Base-by-base conservation (phyloP, 1,284 basidiomycete genomes). In the Cutaneotrichosporon sp. region DNA sequence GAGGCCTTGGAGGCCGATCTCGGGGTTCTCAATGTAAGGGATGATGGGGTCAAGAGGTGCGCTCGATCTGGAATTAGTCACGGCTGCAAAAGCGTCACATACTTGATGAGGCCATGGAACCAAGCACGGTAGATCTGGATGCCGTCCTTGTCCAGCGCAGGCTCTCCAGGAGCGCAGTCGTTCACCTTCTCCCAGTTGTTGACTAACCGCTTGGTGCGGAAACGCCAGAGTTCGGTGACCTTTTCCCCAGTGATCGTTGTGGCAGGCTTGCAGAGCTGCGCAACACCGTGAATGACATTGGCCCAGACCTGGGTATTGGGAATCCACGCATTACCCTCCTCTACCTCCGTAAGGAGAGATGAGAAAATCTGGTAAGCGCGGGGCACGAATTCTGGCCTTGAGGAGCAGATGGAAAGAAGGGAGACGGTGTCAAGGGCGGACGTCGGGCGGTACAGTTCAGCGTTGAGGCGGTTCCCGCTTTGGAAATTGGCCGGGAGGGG, bases 321-420 rank as follows among this genome's bases (percentile, higher is more conserved):
- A 12, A 56, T 24, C n/a, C 48, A 26, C 3, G 32, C 41, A 8
- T 39, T 12, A 3, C 64, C 63, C 0, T 51, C 50, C 19, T 55
- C 39, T n/a, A 61, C 57, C 20, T 71, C 70, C 6, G 55, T 54
- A 4, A 74, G 46, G 8, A 74, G 51, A 33, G 67, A 57, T 37
- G 54, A 61, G 61, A 75, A 74, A 48, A 75, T 74, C 50, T 70
- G 64, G 46, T 66, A 73, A 0, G 67, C 74, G 47, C 74, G 52
- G 3, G 70, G 70, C 2, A 68, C 63, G 38, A 68, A 67, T 50
- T 72, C 70, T 3, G 63, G 63, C 26, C 68, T 51, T 7, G 64
- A 54, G n/a, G 72, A 62, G 59, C 74, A 74, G 39, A 75, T 69
- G 5, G 63, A 65, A 17, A 75, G 69, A 59, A 75, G 67, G 7